Base-by-base conservation (phyloP, 108 stramenopile genomes). In the Craspedostauros australis region DNA sequence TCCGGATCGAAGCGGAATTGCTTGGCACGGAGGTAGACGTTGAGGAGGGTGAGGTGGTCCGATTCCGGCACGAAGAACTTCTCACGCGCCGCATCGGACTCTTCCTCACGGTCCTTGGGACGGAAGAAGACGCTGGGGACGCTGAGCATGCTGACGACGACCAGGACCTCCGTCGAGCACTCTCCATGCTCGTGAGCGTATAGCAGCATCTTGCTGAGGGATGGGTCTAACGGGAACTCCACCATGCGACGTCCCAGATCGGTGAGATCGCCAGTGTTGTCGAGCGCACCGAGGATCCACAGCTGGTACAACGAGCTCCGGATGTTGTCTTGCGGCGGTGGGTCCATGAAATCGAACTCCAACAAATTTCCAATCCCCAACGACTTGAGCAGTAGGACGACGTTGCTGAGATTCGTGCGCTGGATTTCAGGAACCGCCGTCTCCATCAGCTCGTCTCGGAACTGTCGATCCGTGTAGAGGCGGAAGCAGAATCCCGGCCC, bases 41-140 rank as follows among this genome's bases (percentile, higher is more conserved):
- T 99, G 52, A 97, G 62, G 11, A 96, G 61, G 6, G 98, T 99
- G 41, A 99, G 64, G 58, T 99, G 98, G 71, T 99, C 98, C 21
- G 82, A 85, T 66, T 99, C 98, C 0, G 98, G 98, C n/a, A 99
- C 96, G 70, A 96, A 97, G 62, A 99, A 97, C 68, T 96, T 96
- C 67, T 99, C 98, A 20, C 96, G 83, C 4, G 93, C 91, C 6
- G 95, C 91, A 78, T 99, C 98, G n/a, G 84, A 84, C 75, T 99
- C 98, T 59, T 97, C 96, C 62, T 93, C 98, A 21, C 98, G 80
- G 36, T 95, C 98, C 66, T 93, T 88, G 14, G 95, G 96, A 38
- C 96, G 75, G 60, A 94, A 97, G 77, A 97, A 97, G 5, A 96
- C 93, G 52, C 81, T 80, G 2, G 97, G 97, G n/a, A 97, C 95